phyloP scores from a whole-genome alignment of 2,329 filamentous ascomycete species.

The Xylaria sp. region DNA sequence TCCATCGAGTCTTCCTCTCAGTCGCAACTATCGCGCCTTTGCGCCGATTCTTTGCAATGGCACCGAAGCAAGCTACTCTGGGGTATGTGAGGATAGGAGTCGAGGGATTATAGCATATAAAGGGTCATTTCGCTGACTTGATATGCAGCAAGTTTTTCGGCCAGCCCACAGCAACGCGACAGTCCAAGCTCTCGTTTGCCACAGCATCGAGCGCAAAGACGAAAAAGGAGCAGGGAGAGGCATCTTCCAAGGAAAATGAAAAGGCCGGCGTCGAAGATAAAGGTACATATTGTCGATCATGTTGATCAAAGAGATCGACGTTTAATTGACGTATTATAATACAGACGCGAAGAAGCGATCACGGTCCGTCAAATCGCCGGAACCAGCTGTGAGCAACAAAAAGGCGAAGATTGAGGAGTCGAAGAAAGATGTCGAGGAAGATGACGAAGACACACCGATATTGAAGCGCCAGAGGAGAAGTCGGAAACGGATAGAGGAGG shows the following conservation, averaged over 20 bases:
- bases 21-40: constrained; percentile 25
- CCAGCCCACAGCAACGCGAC: constrained; percentile 58
- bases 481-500: constrained; percentile 46
- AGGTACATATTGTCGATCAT: no score
- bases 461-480: constrained; percentile 51
- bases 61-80: constrained; percentile 33
- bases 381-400: constrained; percentile 27
- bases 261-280: constrained; percentile 34
- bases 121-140: constrained; percentile 11
- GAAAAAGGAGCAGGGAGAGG: constrained; percentile 29
- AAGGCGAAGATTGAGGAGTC: constrained; percentile 31
- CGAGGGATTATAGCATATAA: neutral
- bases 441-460: constrained; percentile 50
- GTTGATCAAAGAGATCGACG: no score
- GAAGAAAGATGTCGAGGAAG: constrained; percentile 33
- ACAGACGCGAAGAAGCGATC: constrained; percentile 45
- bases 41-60: constrained; percentile 27
- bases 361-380: constrained; percentile 27
- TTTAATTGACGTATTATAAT: constrained; percentile 8
- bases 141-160: constrained; percentile 76
- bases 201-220: constrained; percentile 45
- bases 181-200: constrained; percentile 74
- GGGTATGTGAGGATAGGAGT: constrained; percentile 31
- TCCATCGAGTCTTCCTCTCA: constrained; percentile 21
- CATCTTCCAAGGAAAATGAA: constrained; percentile 23